Percentiles rank a stretch among this genome's conserved stretches.
These are phyloP conservation scores for Udeniomyces megalosporus DNA, from an alignment of 768 basidiomycete genomes.

Conservation along the genomic window DNA sequence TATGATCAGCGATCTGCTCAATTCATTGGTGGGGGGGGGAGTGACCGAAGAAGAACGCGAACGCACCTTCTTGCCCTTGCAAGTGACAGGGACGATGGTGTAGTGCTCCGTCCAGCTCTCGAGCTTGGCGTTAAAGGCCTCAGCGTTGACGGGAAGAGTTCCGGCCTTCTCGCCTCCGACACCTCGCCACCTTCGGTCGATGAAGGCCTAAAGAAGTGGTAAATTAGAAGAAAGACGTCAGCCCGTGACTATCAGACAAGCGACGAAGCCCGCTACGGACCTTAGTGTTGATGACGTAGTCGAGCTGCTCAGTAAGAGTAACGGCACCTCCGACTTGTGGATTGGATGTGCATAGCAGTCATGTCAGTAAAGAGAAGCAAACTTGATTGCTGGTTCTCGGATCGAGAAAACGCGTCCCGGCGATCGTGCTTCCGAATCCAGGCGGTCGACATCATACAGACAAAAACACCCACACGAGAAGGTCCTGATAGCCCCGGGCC, in stretches of 20 bases:
- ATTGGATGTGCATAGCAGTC: too few species aligned
- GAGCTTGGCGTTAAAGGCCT: slow-evolving; percentile 10
- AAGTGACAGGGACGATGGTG: background rate
- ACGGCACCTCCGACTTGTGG: background rate
- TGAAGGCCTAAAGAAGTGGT: background rate
- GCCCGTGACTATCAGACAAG: too few species aligned
- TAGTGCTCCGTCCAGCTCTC: slow-evolving; percentile 10
- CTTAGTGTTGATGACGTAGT: background rate
- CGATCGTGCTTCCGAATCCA: too few species aligned
- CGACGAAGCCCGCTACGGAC: too few species aligned
- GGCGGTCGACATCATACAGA: too few species aligned
- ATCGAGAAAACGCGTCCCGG: too few species aligned
- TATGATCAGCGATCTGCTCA: too few species aligned
- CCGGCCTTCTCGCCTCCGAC: slow-evolving; percentile 1
- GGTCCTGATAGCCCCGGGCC: background rate
- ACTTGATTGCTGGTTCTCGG: too few species aligned
- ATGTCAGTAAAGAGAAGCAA: too few species aligned
- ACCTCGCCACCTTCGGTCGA: slow-evolving; percentile 13
- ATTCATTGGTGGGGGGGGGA: background rate
- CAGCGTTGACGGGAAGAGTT: slow-evolving; percentile 9
- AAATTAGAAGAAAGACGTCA: too few species aligned
- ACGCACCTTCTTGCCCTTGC: background rate
- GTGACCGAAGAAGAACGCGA: background rate
- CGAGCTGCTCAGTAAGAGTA: background rate
- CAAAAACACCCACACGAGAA: too few species aligned